Evolutionary conservation across 768 basidiomycete genomes (phyloP).

Genomic region (Auriscalpium orientale): DNA sequence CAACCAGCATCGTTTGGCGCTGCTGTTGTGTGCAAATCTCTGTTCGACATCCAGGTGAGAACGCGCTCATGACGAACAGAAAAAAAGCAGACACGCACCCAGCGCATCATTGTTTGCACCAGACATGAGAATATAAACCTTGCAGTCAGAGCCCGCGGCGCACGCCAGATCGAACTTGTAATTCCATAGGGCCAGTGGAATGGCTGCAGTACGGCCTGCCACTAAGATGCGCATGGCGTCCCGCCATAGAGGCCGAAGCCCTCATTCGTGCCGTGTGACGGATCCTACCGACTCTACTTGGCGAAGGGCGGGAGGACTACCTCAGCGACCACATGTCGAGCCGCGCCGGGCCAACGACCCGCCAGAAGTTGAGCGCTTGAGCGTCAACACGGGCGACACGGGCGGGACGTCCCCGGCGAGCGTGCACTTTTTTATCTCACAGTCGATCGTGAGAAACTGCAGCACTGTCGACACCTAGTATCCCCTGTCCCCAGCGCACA

Average conservation of each 20-base stretch:
- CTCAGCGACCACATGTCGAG: neutral
- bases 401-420: neutral
- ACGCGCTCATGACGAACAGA: neutral
- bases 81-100: neutral
- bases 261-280: neutral
- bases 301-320: neutral
- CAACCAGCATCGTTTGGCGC: too few species aligned
- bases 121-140: neutral
- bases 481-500: too few species aligned
- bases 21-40: too few species aligned
- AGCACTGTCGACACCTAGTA: slow-evolving; percentile 1
- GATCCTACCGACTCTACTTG: neutral
- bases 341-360: neutral
- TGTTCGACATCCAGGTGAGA: too few species aligned
- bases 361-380: neutral
- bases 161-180: slow-evolving; percentile 1
- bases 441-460: slow-evolving; percentile 5
- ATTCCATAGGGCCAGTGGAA: neutral
- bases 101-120: neutral
- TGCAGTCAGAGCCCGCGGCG: neutral
- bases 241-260: too few species aligned
- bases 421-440: slow-evolving; percentile 1
- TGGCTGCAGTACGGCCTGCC: neutral
- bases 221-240: neutral
- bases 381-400: neutral